These are phyloP conservation scores for Magnolia officinalis DNA, from an alignment of 164 flowering plant species.

Conservation along the genomic window DNA sequence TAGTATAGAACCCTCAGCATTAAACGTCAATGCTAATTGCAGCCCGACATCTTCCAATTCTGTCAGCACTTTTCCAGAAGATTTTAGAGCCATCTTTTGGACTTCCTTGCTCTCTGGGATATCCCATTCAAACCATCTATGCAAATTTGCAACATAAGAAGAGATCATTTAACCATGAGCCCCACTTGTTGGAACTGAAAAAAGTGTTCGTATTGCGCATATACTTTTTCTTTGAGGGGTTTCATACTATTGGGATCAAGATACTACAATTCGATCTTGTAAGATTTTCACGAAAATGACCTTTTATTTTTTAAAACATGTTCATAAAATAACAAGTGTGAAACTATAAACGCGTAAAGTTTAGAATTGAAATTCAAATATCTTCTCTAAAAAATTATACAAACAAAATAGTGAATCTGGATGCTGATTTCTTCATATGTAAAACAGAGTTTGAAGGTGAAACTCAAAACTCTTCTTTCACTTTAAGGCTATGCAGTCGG, in stretches of 20 bases:
- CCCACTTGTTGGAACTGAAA: not conserved
- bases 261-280: too few species aligned
- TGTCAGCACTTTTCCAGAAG: slow-evolving; percentile 52
- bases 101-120: slow-evolving; percentile 20
- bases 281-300: too few species aligned
- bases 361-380: not conserved
- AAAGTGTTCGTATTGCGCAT: not conserved
- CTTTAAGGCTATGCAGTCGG: too few species aligned
- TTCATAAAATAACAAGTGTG: too few species aligned
- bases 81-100: slow-evolving; percentile 37
- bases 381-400: too few species aligned
- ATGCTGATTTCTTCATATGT: too few species aligned
- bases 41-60: slow-evolving; percentile 74
- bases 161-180: not conserved
- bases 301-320: too few species aligned
- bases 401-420: too few species aligned
- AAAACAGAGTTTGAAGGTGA: too few species aligned
- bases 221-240: too few species aligned
- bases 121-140: slow-evolving; percentile 86
- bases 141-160: slow-evolving; percentile 1
- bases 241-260: too few species aligned
- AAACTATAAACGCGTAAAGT: not conserved
- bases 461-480: too few species aligned
- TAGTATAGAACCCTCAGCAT: slow-evolving; percentile 64
- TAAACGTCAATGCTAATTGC: slow-evolving; percentile 77